Evolutionary conservation across 2,329 filamentous ascomycete genomes (phyloP).

Genomic region (Diaporthe amygdali): DNA sequence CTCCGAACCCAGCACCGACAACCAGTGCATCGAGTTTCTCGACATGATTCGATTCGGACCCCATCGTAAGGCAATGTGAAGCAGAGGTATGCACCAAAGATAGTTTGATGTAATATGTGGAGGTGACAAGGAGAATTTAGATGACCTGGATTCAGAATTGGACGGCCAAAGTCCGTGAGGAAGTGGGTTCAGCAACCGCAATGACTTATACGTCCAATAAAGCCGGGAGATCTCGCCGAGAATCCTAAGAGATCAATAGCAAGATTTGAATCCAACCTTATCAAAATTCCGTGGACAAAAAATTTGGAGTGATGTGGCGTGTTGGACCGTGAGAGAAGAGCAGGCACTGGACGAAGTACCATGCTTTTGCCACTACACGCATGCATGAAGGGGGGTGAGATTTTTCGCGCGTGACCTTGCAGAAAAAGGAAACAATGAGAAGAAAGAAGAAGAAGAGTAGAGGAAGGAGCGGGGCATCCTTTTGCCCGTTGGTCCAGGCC

Average conservation of each 20-base stretch:
- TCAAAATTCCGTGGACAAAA: not conserved
- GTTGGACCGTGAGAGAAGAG: not conserved
- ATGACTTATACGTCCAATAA: not conserved
- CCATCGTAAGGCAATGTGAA: not conserved
- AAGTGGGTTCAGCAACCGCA: not conserved
- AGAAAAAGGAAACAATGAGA: too few species aligned
- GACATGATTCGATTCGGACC: not conserved
- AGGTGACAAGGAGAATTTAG: not conserved
- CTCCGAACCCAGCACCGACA: constrained; percentile 22
- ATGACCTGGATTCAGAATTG: not conserved
- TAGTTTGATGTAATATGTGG: not conserved
- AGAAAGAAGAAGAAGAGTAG: not conserved
- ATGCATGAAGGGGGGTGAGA: not conserved
- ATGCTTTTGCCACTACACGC: not conserved
- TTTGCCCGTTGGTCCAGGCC: not conserved
- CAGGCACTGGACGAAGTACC: not conserved
- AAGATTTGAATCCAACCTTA: not conserved
- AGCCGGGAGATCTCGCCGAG: not conserved
- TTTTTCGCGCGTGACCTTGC: not conserved
- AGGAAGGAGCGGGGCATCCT: not conserved
- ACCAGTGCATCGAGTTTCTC: constrained; percentile 14
- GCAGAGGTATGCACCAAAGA: not conserved
- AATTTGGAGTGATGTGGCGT: not conserved
- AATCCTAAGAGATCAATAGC: not conserved
- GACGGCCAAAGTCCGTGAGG: not conserved